Evolutionary conservation across 1,139 yeast species (phyloP).

Genomic region (Candida tunisiensis): DNA sequence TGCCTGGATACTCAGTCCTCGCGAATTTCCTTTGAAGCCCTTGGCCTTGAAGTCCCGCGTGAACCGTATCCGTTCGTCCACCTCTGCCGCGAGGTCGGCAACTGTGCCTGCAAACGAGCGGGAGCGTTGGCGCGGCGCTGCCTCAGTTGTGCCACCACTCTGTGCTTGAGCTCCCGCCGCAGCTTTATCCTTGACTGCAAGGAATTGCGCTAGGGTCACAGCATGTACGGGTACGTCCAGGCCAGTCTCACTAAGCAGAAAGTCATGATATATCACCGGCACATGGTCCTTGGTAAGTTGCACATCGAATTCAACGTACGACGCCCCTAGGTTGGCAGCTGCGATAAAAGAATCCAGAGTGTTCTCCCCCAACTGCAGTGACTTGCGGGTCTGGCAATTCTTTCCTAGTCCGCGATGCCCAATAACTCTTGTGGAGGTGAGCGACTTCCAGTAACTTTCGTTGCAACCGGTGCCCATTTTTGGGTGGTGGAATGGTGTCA

Average conservation of each 20-base stretch:
- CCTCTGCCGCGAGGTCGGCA: no score
- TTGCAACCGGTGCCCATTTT: slow-evolving; percentile 51
- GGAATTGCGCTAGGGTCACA: slow-evolving; percentile 75
- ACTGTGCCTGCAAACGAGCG: no score
- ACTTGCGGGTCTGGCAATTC: slow-evolving; percentile 47
- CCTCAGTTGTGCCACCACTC: no score
- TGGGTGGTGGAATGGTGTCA: slow-evolving; percentile 60
- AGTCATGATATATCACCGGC: slow-evolving; percentile 93
- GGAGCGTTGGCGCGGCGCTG: no score
- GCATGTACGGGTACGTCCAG: slow-evolving; percentile 95
- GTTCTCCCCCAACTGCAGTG: slow-evolving; percentile 88
- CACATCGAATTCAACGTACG: slow-evolving; percentile 71
- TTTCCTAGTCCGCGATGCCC: slow-evolving; percentile 96
- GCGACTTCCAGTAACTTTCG: slow-evolving; percentile 83
- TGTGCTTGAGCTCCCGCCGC: no score
- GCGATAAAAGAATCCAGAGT: slow-evolving; percentile 92
- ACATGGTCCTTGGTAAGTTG: slow-evolving; percentile 83
- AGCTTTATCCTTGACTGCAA: slow-evolving; percentile 22
- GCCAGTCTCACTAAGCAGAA: slow-evolving; percentile 89
- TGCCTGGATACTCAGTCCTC: slow-evolving; percentile 85
- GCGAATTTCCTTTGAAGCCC: slow-evolving; percentile 79
- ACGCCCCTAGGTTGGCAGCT: slow-evolving; percentile 88
- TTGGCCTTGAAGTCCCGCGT: slow-evolving; percentile 78
- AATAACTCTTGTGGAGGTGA: slow-evolving; percentile 79
- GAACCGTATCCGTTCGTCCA: slow-evolving; percentile 68